phyloP scores from a whole-genome alignment of 116 monocot species.

The Cymodocea nodosa region DNA sequence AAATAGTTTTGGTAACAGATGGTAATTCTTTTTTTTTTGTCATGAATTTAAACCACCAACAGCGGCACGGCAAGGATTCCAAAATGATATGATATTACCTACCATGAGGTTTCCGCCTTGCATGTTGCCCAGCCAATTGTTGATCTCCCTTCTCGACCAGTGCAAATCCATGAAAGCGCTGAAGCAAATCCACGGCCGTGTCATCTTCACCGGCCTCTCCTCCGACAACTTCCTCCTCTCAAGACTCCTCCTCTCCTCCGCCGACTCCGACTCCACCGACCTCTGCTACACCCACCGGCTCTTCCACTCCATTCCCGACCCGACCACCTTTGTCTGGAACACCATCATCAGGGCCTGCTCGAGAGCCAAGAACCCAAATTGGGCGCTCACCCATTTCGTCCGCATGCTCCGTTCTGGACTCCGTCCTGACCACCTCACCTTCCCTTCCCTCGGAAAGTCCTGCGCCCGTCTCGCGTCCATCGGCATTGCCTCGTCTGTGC shows the following conservation, averaged over 20 bases:
- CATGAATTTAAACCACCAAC: too few relatives aligned
- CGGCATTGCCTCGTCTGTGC: conserved; percentile 16
- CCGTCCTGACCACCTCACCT: conserved; percentile 45
- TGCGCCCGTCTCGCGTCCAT: conserved; percentile 35
- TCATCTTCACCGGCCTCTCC: conserved; percentile 19
- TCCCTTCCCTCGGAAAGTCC: conserved; percentile 58
- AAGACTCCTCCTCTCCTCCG: conserved; percentile 28
- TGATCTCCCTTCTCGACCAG: conserved; percentile 8
- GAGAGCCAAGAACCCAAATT: conserved; percentile 25
- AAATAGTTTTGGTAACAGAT: too few relatives aligned
- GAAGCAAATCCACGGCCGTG: conserved; percentile 33
- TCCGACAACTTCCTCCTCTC: conserved; percentile 21
- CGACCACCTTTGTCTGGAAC: conserved; percentile 32
- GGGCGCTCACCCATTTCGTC: conserved; percentile 31
- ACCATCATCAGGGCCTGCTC: conserved; percentile 52
- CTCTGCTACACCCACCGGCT: conserved; percentile 22
- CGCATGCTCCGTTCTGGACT: conserved; percentile 29
- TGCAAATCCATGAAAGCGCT: conserved; percentile 31
- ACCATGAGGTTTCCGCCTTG: too few relatives aligned
- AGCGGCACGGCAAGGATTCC: too few relatives aligned
- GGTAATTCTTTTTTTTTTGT: too few relatives aligned
- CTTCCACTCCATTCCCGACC: conserved; percentile 15
- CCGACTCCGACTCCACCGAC: conserved; percentile 11
- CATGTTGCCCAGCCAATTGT: too few relatives aligned
- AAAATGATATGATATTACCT: too few relatives aligned